Evolutionary conservation across 176 grass and related monocot species (phyloP).

Genomic region (Cenchrus purpureus): DNA sequence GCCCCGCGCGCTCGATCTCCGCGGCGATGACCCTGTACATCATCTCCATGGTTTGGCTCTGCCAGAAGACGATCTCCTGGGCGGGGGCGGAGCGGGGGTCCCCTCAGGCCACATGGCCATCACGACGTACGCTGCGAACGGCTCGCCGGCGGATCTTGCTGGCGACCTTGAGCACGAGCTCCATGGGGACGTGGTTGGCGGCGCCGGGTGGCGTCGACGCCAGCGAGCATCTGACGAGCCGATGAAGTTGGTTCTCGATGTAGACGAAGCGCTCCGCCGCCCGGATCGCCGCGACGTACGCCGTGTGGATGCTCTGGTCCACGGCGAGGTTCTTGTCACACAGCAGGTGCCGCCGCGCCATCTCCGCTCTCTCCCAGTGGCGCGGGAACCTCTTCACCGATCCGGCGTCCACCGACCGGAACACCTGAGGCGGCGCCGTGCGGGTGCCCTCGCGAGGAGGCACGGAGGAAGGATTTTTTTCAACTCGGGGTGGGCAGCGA

Average conservation of each 20-base stretch:
- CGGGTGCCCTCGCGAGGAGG: no score
- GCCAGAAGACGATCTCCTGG: slow-evolving; percentile 62
- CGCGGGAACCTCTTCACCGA: no score
- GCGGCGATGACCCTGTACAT: slow-evolving; percentile 65
- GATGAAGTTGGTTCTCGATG: slow-evolving; percentile 39
- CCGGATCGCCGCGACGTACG: no score
- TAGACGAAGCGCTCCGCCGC: no score
- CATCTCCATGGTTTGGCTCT: slow-evolving; percentile 76
- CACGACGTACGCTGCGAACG: slow-evolving; percentile 55
- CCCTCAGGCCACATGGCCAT: slow-evolving; percentile 63
- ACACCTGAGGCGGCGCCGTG: no score
- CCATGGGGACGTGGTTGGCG: slow-evolving; percentile 57
- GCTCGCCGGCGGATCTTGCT: slow-evolving; percentile 52
- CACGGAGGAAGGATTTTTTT: no score
- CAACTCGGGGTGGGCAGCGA: no score
- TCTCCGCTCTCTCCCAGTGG: no score
- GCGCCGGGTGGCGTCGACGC: slow-evolving; percentile 44
- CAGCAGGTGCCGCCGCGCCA: no score
- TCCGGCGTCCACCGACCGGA: no score
- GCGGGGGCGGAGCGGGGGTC: neutral
- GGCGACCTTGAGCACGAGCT: slow-evolving; percentile 58
- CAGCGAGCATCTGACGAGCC: slow-evolving; percentile 66
- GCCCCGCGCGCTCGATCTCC: neutral
- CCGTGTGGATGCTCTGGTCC: no score
- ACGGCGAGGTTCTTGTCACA: no score